Percentiles rank a stretch among this genome's conserved stretches.
Evolutionary conservation across 768 basidiomycete genomes (phyloP).

Genomic region (Saitozyma sp.): DNA sequence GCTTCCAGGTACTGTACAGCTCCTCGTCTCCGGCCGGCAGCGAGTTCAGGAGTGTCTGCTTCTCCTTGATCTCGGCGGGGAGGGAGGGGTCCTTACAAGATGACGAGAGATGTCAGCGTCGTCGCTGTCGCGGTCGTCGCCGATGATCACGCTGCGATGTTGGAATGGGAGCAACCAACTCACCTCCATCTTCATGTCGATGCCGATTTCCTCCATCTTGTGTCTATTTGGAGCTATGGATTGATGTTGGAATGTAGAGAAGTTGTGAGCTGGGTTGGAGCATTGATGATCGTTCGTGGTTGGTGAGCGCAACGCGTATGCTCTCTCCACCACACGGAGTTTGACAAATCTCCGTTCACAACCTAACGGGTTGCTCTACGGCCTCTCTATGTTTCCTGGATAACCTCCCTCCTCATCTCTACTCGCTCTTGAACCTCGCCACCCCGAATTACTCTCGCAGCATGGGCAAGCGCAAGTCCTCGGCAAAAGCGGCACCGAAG

Average conservation of each 20-base stretch:
- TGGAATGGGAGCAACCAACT: slow-evolving; percentile 39
- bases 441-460: neutral
- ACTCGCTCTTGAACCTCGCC: neutral
- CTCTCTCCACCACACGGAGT: too few relatives aligned
- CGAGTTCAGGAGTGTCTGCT: slow-evolving; percentile 79
- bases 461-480: slow-evolving; percentile 52
- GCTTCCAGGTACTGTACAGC: slow-evolving; percentile 96
- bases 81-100: slow-evolving; percentile 77
- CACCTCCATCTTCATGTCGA: slow-evolving; percentile 78
- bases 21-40: slow-evolving; percentile 75
- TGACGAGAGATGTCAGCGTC: neutral
- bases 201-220: slow-evolving; percentile 85
- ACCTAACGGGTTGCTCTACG: neutral
- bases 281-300: too few relatives aligned
- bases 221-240: neutral
- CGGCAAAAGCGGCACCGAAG: slow-evolving; percentile 42
- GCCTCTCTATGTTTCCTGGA: neutral
- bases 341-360: too few relatives aligned
- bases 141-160: neutral
- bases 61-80: slow-evolving; percentile 82
- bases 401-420: neutral
- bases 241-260: neutral
- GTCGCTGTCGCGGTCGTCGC: too few relatives aligned
- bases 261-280: too few relatives aligned
- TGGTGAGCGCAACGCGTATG: too few relatives aligned